A percentile compares a stretch with the other conserved stretches of the same genome.
These are phyloP conservation scores for Suillus weaverae DNA, from an alignment of 768 basidiomycete genomes.

Conservation along the genomic window DNA sequence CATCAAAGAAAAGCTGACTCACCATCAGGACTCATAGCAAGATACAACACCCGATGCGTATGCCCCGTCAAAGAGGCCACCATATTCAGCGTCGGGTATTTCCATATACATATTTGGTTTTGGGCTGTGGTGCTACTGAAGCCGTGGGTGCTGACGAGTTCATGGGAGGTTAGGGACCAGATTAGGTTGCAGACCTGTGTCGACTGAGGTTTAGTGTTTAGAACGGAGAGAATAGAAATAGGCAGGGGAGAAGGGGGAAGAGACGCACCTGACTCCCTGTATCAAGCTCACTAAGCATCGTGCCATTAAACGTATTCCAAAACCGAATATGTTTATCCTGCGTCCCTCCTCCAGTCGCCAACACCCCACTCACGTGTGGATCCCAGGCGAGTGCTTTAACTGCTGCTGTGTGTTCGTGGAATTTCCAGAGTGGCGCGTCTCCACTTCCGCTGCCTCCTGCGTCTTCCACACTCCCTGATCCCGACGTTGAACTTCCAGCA, in stretches of 20 bases:
- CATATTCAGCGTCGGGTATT: conserved; percentile 90
- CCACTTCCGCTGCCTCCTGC: conserved; percentile 29
- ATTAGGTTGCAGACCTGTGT: conserved; percentile 94
- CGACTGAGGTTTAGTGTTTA: not conserved
- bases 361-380: conserved; percentile 85
- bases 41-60: conserved; percentile 90
- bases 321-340: conserved; percentile 98
- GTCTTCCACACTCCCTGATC: conserved; percentile 33
- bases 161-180: conserved; percentile 94
- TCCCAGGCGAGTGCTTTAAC: conserved; percentile 99
- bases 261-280: conserved; percentile 87
- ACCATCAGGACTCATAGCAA: conserved; percentile 97
- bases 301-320: conserved; percentile 91
- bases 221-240: not conserved
- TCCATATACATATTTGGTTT: conserved; percentile 96
- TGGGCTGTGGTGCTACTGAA: conserved; percentile 92
- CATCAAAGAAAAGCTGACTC: conserved; percentile 51
- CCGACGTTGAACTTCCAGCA: conserved; percentile 27
- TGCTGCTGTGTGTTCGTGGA: conserved; percentile 94
- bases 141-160: conserved; percentile 96
- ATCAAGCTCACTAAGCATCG: conserved; percentile 83
- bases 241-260: not conserved
- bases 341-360: conserved; percentile 97
- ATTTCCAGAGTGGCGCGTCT: conserved; percentile 84
- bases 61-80: conserved; percentile 95